A percentile compares a stretch with the other conserved stretches of the same genome.
phyloP scores from a whole-genome alignment of 306 rosid genomes.

The Vigna radiata region DNA sequence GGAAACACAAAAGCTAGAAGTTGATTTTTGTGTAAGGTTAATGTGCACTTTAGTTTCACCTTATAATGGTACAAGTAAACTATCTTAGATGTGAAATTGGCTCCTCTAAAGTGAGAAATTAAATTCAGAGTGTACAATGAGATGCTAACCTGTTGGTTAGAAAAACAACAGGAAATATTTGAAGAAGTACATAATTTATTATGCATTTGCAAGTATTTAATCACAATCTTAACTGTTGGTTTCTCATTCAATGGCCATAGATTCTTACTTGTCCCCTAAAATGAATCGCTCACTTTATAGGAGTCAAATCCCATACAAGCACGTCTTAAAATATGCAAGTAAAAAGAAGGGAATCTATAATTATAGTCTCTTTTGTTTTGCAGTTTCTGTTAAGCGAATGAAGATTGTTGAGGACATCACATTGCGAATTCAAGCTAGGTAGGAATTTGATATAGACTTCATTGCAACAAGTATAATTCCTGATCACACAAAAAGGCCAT shows the following conservation, averaged over 20 bases:
- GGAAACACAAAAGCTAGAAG: conserved; percentile 1
- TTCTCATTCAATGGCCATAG: not conserved
- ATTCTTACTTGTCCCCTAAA: not conserved
- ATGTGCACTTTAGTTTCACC: not conserved
- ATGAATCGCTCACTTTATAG: not conserved
- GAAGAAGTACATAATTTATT: not conserved
- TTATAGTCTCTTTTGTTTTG: not conserved
- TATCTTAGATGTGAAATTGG: not conserved
- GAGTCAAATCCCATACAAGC: not conserved
- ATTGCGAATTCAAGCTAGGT: not conserved
- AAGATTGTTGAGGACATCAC: not conserved
- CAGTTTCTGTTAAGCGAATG: not conserved
- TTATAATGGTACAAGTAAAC: not conserved
- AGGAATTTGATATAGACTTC: conserved; percentile 12
- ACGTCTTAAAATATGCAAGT: not conserved
- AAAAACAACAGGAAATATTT: not conserved
- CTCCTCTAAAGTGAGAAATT: not conserved
- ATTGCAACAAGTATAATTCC: not conserved
- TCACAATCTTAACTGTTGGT: not conserved
- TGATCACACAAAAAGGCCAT: not conserved
- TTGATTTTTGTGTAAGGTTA: not conserved
- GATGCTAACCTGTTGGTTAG: not conserved
- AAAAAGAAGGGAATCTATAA: not conserved
- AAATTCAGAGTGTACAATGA: not conserved
- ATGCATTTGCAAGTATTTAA: not conserved